Evolutionary conservation across 208 protist species (phyloP).

Genomic region (Polymyxa betae): DNA sequence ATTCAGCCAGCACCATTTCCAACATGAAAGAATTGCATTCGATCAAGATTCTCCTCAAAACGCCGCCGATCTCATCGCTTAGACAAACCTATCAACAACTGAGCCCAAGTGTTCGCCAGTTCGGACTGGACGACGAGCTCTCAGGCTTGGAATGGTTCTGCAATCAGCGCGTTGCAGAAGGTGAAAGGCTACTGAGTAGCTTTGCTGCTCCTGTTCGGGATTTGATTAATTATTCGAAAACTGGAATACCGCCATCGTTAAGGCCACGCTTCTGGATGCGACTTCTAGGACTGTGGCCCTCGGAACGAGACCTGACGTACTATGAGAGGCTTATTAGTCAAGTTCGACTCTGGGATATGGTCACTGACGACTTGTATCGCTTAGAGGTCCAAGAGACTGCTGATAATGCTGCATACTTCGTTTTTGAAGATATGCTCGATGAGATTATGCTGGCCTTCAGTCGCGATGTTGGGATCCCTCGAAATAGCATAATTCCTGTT

Average conservation of each 20-base stretch:
- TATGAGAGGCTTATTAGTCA: conserved; percentile 52
- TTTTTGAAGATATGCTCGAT: conserved; percentile 57
- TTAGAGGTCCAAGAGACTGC: conserved; percentile 63
- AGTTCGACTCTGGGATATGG: conserved; percentile 52
- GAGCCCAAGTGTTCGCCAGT: conserved; percentile 47
- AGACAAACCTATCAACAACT: conserved; percentile 41
- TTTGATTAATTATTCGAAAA: neutral
- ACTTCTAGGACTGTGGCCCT: conserved; percentile 26
- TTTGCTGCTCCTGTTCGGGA: neutral
- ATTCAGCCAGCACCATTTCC: neutral
- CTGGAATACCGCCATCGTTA: conserved; percentile 53
- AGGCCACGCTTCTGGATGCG: conserved; percentile 53
- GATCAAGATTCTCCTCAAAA: conserved; percentile 44
- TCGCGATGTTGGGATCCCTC: neutral
- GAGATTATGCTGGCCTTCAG: conserved; percentile 57
- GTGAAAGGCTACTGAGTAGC: conserved; percentile 27
- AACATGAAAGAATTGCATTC: conserved; percentile 44
- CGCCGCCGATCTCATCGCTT: conserved; percentile 1
- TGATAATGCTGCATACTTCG: conserved; percentile 60
- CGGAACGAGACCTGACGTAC: conserved; percentile 25
- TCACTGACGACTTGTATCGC: conserved; percentile 57
- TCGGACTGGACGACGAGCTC: conserved; percentile 60
- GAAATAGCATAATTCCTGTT: conserved; percentile 8
- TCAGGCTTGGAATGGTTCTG: conserved; percentile 55
- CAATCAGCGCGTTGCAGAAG: neutral